These are phyloP conservation scores for Saccharomycopsis sp. DNA, from an alignment of 805 yeast genomes.

Conservation along the genomic window DNA sequence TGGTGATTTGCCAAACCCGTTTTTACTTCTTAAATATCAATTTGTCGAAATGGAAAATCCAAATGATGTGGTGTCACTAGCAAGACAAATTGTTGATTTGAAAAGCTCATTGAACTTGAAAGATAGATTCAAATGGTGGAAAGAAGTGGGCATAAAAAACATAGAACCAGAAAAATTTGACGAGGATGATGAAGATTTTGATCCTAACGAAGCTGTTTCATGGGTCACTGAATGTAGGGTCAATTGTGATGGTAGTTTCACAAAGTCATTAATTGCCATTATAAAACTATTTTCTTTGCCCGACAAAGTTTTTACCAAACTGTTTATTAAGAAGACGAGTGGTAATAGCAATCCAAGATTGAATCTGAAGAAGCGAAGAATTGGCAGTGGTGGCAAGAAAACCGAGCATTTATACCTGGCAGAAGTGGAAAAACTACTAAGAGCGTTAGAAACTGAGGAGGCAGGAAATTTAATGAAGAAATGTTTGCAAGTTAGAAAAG, in stretches of 20 bases:
- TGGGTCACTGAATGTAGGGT: constrained; percentile 7
- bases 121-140: constrained; percentile 15
- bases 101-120: constrained; percentile 2
- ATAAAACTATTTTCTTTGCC: neutral
- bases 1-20: constrained; percentile 28
- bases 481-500: too few species aligned
- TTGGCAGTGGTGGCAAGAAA: too few species aligned
- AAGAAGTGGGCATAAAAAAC: constrained; percentile 3
- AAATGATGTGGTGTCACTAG: constrained; percentile 14
- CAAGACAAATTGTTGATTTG: neutral
- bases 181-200: neutral
- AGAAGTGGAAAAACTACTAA: too few species aligned
- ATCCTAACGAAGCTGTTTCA: constrained; percentile 4
- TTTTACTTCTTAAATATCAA: constrained; percentile 14
- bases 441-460: too few species aligned
- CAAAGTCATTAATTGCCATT: constrained; percentile 1
- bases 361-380: too few species aligned
- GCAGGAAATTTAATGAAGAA: too few species aligned
- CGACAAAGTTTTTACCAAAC: constrained; percentile 1
- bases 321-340: too few species aligned
- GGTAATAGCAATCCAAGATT: too few species aligned
- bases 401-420: too few species aligned
- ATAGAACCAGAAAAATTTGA: constrained; percentile 4
- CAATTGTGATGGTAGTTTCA: neutral
- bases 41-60: constrained; percentile 2